These are phyloP conservation scores for Tephrocybe sp. DNA, from an alignment of 768 basidiomycete genomes.

Conservation along the genomic window DNA sequence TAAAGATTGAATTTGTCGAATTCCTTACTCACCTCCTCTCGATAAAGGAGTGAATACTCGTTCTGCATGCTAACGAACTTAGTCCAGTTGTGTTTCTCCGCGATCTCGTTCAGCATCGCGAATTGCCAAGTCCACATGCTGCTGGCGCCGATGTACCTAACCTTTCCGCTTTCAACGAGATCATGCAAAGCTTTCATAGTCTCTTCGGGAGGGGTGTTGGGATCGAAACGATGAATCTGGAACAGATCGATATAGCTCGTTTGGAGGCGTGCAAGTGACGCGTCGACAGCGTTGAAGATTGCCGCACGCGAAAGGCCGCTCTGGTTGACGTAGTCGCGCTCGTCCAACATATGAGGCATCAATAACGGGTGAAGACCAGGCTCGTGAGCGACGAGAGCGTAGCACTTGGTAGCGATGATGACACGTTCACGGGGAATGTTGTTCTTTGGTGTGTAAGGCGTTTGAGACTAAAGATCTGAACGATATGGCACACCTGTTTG, in stretches of 20 bases:
- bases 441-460: neutral
- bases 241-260: constrained; percentile 30
- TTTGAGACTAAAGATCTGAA: neutral
- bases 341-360: neutral
- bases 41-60: constrained; percentile 50
- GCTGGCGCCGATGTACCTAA: constrained; percentile 47
- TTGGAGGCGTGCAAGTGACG: constrained; percentile 25
- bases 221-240: constrained; percentile 40
- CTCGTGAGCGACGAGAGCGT: constrained; percentile 2
- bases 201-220: constrained; percentile 31
- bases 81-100: constrained; percentile 42
- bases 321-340: constrained; percentile 18
- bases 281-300: constrained; percentile 30
- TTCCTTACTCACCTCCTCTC: constrained; percentile 38
- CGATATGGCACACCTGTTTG: neutral
- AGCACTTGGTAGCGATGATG: constrained; percentile 5
- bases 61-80: constrained; percentile 55
- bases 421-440: constrained; percentile 8
- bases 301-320: constrained; percentile 18
- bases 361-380: neutral
- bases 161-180: constrained; percentile 36
- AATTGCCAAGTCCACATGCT: constrained; percentile 46
- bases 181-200: constrained; percentile 47
- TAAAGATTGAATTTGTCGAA: constrained; percentile 38
- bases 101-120: constrained; percentile 39